Conservation (phyloP, 2,329 filamentous ascomycete species). For the Knoxdaviesia proteae region DNA sequence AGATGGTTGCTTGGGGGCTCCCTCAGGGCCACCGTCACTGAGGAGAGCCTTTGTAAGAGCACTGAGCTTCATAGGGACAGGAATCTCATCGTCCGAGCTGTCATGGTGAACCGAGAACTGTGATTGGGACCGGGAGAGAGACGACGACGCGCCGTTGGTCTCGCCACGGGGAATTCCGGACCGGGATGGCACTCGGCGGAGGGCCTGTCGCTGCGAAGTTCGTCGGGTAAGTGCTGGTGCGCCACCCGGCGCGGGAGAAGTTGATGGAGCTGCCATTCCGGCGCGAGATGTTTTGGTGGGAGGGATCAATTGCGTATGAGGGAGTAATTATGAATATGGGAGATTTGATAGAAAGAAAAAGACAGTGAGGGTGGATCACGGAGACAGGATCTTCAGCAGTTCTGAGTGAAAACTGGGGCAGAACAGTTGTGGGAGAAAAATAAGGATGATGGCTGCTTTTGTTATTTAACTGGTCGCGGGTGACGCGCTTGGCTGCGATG, state of each 20-base stretch:
- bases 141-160: slow-evolving; percentile 17
- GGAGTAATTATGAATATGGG: too few relatives aligned
- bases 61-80: slow-evolving; percentile 81
- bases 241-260: slow-evolving; percentile 32
- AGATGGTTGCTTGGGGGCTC: slow-evolving; percentile 20
- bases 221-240: slow-evolving; percentile 25
- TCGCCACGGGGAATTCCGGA: slow-evolving; percentile 22
- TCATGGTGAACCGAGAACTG: slow-evolving; percentile 32
- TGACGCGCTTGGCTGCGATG: too few relatives aligned
- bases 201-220: slow-evolving; percentile 33
- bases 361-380: too few relatives aligned
- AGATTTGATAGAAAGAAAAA: too few relatives aligned
- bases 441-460: too few relatives aligned
- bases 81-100: slow-evolving; percentile 87
- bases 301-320: too few relatives aligned
- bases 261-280: slow-evolving; percentile 23
- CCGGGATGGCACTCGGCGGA: slow-evolving; percentile 28
- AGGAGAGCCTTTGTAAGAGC: slow-evolving; percentile 77
- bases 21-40: slow-evolving; percentile 35
- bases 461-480: too few relatives aligned
- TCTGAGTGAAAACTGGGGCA: too few relatives aligned
- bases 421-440: too few relatives aligned
- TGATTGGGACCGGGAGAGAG: slow-evolving; percentile 10
- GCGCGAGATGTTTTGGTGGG: slow-evolving; percentile 1
- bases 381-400: too few relatives aligned